These are phyloP conservation scores for Syzygium malaccense DNA, from an alignment of 441 rosid species.

Conservation along the genomic window DNA sequence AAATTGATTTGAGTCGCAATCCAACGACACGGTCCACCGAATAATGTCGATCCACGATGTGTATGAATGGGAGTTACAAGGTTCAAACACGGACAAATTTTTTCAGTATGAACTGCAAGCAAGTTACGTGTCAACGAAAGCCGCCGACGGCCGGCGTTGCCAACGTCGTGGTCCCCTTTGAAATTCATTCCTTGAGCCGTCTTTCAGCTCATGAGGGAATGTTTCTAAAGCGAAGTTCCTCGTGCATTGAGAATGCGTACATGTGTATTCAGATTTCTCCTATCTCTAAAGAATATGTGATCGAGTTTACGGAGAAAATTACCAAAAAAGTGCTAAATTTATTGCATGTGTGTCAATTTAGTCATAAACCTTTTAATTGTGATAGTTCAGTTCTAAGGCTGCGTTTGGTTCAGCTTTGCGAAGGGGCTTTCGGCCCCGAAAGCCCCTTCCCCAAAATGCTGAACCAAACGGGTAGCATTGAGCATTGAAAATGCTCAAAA, in stretches of 20 bases:
- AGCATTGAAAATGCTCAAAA: too few species aligned
- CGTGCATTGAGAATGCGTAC: neutral
- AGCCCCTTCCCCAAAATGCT: too few species aligned
- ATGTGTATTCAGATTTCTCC: neutral
- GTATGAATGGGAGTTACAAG: fast-evolving
- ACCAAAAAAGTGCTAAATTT: too few species aligned
- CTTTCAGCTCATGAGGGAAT: neutral
- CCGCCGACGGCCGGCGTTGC: neutral
- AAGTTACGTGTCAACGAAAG: neutral
- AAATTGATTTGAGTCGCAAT: neutral
- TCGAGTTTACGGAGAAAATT: neutral
- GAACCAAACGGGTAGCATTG: too few species aligned
- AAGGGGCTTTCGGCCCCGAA: too few species aligned
- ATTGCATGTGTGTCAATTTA: too few species aligned
- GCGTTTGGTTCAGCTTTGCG: too few species aligned
- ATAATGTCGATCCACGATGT: neutral
- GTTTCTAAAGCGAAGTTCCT: neutral
- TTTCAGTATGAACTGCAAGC: neutral
- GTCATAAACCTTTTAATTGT: too few species aligned
- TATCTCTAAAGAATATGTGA: neutral
- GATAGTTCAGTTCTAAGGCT: too few species aligned
- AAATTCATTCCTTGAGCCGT: neutral
- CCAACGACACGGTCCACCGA: neutral
- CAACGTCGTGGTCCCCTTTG: neutral
- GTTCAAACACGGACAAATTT: neutral